Percentiles rank a stretch among this genome's conserved stretches.
These are phyloP conservation scores for Herpetomonas tarakana DNA, from an alignment of 208 protist species.

Conservation along the genomic window DNA sequence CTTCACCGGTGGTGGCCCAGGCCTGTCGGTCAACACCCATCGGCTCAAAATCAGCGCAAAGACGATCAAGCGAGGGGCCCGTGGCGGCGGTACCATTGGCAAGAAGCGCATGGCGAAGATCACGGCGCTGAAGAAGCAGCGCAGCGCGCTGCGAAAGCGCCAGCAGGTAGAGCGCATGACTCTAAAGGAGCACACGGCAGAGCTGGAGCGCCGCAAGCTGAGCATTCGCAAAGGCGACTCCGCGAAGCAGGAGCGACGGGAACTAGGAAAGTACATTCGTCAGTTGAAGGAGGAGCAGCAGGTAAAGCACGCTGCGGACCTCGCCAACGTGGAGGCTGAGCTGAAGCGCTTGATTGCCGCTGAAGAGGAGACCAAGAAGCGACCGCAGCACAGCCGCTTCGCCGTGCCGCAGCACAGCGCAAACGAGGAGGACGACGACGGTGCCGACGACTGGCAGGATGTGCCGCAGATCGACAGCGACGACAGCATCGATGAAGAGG, in stretches of 20 bases:
- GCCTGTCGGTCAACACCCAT: conserved; percentile 7
- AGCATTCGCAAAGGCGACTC: conserved; percentile 66
- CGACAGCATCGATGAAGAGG: conserved; percentile 36
- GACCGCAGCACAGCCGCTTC: background rate
- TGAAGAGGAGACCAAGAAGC: conserved; percentile 16
- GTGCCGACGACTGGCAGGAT: conserved; percentile 12
- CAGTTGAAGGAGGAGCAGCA: conserved; percentile 77
- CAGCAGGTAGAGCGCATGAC: conserved; percentile 83
- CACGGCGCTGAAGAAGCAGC: conserved; percentile 26
- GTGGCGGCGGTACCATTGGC: background rate
- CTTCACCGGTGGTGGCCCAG: conserved; percentile 6
- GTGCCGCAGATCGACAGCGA: conserved; percentile 3
- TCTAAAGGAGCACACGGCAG: conserved; percentile 74
- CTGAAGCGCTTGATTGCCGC: conserved; percentile 42
- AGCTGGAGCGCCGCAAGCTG: conserved; percentile 60
- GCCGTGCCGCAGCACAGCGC: conserved; percentile 17
- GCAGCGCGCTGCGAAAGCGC: conserved; percentile 63
- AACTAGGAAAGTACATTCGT: conserved; percentile 87
- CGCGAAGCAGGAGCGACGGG: conserved; percentile 79
- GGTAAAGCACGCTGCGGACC: conserved; percentile 69
- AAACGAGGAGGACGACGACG: conserved; percentile 48
- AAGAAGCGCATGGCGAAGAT: background rate
- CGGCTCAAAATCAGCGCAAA: conserved; percentile 46
- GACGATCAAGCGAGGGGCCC: conserved; percentile 9
- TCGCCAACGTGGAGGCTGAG: conserved; percentile 53